These are phyloP conservation scores for Exophiala dermatitidis DNA, from an alignment of 2,329 filamentous ascomycete species.

Conservation along the genomic window DNA sequence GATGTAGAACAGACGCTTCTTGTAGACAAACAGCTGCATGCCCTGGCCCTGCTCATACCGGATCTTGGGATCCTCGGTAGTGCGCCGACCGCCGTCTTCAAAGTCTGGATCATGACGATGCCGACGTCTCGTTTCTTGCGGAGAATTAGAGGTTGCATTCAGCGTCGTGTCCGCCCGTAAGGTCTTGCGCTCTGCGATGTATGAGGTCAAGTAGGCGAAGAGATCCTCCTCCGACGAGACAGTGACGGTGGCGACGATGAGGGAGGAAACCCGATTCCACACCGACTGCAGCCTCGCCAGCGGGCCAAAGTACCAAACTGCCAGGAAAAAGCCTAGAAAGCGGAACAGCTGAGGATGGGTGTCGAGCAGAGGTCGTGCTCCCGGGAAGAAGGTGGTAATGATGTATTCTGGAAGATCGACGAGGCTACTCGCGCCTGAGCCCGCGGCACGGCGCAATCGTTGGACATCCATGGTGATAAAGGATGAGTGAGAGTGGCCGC, in stretches of 20 bases:
- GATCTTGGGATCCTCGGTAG: constrained; percentile 23
- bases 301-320: constrained; percentile 26
- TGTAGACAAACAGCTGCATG: constrained; percentile 24
- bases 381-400: constrained; percentile 24
- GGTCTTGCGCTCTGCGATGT: constrained; percentile 20
- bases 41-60: constrained; percentile 27
- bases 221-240: constrained; percentile 27
- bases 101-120: constrained; percentile 21
- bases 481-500: background rate
- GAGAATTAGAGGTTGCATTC: constrained; percentile 23
- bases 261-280: constrained; percentile 22
- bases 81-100: constrained; percentile 20
- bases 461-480: constrained; percentile 16
- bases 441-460: constrained; percentile 10
- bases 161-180: constrained; percentile 23
- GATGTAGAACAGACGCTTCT: constrained; percentile 20
- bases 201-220: constrained; percentile 23
- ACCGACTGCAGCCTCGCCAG: constrained; percentile 21
- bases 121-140: constrained; percentile 14
- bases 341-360: constrained; percentile 24
- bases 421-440: constrained; percentile 13
- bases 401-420: constrained; percentile 24
- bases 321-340: constrained; percentile 24
- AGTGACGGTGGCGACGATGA: constrained; percentile 23
- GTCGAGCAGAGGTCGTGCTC: constrained; percentile 23